Base-by-base conservation (phyloP, 768 basidiomycete species). In the Heimioporus sp. region DNA sequence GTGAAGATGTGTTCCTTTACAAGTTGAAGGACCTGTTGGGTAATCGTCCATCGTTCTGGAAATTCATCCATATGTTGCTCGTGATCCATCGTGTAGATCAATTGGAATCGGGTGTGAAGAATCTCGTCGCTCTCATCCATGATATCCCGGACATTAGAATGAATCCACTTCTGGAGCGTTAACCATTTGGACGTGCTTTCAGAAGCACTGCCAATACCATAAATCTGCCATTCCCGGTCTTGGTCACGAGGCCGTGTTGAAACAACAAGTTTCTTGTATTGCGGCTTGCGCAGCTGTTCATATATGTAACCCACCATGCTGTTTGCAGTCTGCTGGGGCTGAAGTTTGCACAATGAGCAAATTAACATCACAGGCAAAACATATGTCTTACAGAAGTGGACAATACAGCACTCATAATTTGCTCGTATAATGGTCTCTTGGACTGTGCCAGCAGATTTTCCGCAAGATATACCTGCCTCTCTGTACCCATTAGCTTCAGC, bases 121-220 rank as follows among this genome's bases (percentile, higher is more conserved):
- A 50, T 45, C 19, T 52, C 61, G 36, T 62, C 61, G 19, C 61
- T 54, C 39, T 62, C 61, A 19, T 62, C 61, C 1, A 62, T 34
- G 15, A 62, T 49, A 43, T 62, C 61, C 5, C 54, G 51, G 15
- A 16, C 20, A 15, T 57, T 40, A 10, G 34, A 51, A 37, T 63
- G 40, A 15, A 63, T 48, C 57, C 58, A 63, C 11, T 37, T 39
- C 36, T 59, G 57, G 45, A 49, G 42, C 8, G 37, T 19, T 43
- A 55, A 17, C 59, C 16, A 42, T 6, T 28, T 42, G 41, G 73
- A 49, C 34, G 34, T 8, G 13, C 34, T 15, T 10, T 34, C 34
- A 10, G 13, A 34, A 34, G 34, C 34, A 15, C 2, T 34, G 34
- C 13, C 34, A 34, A 15, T 34, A 34, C 13, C 34, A 34, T 7